These are phyloP conservation scores for Sphagnum fallax DNA, from an alignment of 228 moss, liverwort and hornwort species.

Conservation along the genomic window DNA sequence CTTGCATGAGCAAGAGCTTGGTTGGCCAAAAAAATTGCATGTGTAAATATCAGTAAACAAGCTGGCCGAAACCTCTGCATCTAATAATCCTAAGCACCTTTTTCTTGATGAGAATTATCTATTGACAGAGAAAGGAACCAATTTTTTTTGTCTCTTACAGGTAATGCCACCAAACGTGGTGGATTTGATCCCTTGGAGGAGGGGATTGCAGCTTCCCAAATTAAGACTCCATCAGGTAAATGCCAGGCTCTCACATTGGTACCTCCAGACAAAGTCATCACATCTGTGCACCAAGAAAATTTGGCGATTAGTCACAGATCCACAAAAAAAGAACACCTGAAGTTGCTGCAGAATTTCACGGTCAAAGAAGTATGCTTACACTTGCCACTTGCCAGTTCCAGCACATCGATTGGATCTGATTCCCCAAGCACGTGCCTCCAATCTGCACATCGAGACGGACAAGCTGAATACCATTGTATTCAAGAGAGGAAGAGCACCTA, in stretches of 20 bases:
- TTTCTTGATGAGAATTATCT: neutral
- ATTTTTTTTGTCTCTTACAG: conserved; percentile 30
- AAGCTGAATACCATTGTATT: neutral
- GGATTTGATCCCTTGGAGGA: conserved; percentile 40
- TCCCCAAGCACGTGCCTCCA: conserved; percentile 90
- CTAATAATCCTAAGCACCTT: too few relatives aligned
- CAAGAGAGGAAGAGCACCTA: neutral
- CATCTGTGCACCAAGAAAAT: conserved; percentile 37
- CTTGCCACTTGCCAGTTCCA: conserved; percentile 68
- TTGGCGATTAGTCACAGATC: neutral
- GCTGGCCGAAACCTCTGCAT: too few relatives aligned
- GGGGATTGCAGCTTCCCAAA: conserved; percentile 75
- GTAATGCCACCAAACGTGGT: conserved; percentile 44
- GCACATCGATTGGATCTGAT: conserved; percentile 51
- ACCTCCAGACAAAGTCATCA: conserved; percentile 71
- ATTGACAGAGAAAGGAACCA: neutral
- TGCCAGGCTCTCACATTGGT: conserved; percentile 85
- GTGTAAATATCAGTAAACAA: too few relatives aligned
- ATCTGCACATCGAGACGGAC: conserved; percentile 32
- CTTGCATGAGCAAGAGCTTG: too few relatives aligned
- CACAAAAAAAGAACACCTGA: neutral
- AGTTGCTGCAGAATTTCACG: neutral
- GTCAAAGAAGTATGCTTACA: conserved; percentile 39
- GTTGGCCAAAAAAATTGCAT: too few relatives aligned
- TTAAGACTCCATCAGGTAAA: conserved; percentile 80